phyloP scores from a whole-genome alignment of 768 basidiomycete genomes.

The Rhodotorula sphaerocarpa region DNA sequence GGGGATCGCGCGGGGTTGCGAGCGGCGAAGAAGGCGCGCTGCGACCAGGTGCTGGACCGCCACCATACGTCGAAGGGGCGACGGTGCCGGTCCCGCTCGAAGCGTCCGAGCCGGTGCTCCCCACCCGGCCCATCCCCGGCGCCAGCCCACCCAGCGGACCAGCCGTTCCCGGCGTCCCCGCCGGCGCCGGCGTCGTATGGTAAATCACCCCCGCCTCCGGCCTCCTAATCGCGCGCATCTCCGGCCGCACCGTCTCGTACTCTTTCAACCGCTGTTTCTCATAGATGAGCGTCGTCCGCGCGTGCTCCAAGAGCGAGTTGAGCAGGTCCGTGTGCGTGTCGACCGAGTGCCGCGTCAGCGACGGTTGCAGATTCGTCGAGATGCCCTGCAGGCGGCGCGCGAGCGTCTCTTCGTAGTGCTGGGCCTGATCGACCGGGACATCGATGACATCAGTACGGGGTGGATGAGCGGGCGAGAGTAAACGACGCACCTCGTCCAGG shows the following conservation, averaged over 20 bases:
- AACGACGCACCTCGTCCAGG: constrained; percentile 66
- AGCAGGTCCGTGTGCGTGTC: constrained; percentile 87
- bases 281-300: constrained; percentile 81
- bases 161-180: constrained; percentile 34
- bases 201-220: constrained; percentile 27
- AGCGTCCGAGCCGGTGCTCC: constrained; percentile 44
- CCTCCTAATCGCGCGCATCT: constrained; percentile 51
- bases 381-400: constrained; percentile 83
- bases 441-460: too few relatives aligned
- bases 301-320: constrained; percentile 81
- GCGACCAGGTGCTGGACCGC: constrained; percentile 33
- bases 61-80: constrained; percentile 48
- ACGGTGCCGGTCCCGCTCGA: constrained; percentile 45
- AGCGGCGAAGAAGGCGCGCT: constrained; percentile 9
- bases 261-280: constrained; percentile 81
- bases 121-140: constrained; percentile 1
- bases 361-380: constrained; percentile 81
- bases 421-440: constrained; percentile 54
- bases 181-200: constrained; percentile 52
- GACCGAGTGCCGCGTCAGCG: constrained; percentile 72
- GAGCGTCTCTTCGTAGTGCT: constrained; percentile 76
- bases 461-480: background rate
- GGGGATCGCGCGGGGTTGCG: constrained; percentile 18
- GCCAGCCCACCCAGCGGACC: background rate
- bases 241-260: constrained; percentile 70